phyloP scores from a whole-genome alignment of 805 yeast species.

The Suhomyces sp. region DNA sequence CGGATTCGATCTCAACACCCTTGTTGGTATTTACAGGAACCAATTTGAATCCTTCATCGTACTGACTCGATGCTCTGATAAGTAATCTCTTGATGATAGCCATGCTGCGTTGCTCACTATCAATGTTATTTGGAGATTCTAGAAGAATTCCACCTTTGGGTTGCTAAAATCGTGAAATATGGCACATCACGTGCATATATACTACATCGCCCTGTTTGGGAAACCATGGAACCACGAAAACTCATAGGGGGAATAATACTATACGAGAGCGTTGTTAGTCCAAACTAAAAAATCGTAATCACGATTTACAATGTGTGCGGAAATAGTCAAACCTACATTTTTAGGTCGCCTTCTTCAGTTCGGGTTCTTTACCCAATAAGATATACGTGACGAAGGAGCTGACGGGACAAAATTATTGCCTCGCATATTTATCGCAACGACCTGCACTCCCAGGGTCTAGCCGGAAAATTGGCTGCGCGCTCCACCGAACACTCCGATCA shows the following conservation, averaged over 20 bases:
- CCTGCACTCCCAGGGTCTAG: background rate
- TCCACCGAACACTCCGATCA: background rate
- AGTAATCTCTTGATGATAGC: conserved; percentile 26
- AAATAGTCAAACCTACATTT: background rate
- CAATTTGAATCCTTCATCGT: conserved; percentile 19
- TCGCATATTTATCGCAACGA: background rate
- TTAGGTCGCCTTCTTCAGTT: background rate
- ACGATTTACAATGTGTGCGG: background rate
- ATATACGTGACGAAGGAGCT: background rate
- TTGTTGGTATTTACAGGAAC: conserved; percentile 46
- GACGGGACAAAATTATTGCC: background rate
- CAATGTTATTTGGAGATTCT: background rate
- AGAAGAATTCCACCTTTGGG: background rate
- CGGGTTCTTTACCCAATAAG: background rate
- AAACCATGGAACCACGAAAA: background rate
- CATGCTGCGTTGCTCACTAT: conserved; percentile 1
- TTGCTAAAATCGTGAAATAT: background rate
- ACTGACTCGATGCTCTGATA: conserved; percentile 29
- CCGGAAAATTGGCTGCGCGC: background rate
- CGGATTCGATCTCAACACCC: conserved; percentile 36
- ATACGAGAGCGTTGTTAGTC: background rate
- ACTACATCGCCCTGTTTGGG: background rate
- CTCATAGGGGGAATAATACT: background rate
- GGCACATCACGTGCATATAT: background rate
- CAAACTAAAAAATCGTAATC: background rate